phyloP scores from a whole-genome alignment of 108 stramenopile species.

The Pseudonitzschia pungens region DNA sequence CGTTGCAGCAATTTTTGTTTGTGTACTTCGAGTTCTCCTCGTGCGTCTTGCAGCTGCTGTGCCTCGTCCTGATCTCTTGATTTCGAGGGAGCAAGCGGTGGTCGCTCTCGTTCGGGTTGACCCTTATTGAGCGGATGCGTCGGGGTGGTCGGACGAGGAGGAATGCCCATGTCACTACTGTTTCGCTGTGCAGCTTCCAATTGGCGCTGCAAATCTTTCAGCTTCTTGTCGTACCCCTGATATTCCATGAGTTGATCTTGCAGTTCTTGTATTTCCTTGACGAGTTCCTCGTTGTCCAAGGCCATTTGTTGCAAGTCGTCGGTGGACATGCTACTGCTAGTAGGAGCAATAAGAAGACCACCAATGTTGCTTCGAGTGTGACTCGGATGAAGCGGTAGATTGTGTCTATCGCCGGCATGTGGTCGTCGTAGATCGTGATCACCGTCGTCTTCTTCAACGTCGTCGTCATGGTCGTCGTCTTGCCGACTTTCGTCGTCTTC shows the following conservation, averaged over 20 bases:
- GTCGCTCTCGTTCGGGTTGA: slow-evolving; percentile 12
- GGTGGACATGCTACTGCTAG: slow-evolving; percentile 5
- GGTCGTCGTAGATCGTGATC: slow-evolving; percentile 1
- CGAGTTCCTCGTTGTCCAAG: slow-evolving; percentile 39
- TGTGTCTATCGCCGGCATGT: slow-evolving; percentile 8
- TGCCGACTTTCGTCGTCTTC: slow-evolving; percentile 33
- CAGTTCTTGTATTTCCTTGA: slow-evolving; percentile 25
- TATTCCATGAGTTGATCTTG: slow-evolving; percentile 23
- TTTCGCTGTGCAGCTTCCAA: slow-evolving; percentile 13
- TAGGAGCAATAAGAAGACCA: slow-evolving; percentile 1
- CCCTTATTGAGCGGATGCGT: slow-evolving; percentile 3
- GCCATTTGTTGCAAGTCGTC: slow-evolving; percentile 40
- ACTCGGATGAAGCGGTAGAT: slow-evolving; percentile 13
- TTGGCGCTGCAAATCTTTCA: slow-evolving; percentile 27
- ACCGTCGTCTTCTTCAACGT: neutral
- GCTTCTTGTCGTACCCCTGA: slow-evolving; percentile 24
- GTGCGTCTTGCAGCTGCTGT: slow-evolving; percentile 11
- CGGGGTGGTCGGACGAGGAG: slow-evolving; percentile 14
- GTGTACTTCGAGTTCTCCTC: slow-evolving; percentile 14
- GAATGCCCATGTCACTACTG: neutral
- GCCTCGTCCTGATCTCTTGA: slow-evolving; percentile 8
- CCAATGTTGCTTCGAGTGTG: slow-evolving; percentile 5
- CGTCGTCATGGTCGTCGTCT: neutral
- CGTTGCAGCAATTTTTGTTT: neutral
- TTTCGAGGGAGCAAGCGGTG: slow-evolving; percentile 5